Conservation (phyloP, 2,329 filamentous ascomycete genomes). For the Scorias spongiosa region DNA sequence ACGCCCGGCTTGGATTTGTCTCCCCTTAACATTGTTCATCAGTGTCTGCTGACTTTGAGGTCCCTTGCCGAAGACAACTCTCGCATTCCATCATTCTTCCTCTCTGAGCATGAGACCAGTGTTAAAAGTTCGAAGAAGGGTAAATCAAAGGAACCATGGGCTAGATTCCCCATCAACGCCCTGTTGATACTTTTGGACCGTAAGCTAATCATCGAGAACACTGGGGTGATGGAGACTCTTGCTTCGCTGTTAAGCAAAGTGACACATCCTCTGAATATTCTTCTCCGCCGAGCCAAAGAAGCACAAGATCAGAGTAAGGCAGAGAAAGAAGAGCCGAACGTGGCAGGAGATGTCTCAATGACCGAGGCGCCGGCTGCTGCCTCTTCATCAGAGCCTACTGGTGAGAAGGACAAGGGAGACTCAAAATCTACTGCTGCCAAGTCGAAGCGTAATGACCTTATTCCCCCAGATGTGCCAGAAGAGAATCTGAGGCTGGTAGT, state of each 20-base stretch:
- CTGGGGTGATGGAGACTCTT: constrained; percentile 88
- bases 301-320: constrained; percentile 25
- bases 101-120: constrained; percentile 82
- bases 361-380: constrained; percentile 8
- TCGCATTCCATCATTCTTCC: constrained; percentile 79
- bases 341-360: constrained; percentile 15
- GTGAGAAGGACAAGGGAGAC: constrained; percentile 23
- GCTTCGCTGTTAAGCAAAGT: constrained; percentile 77
- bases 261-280: constrained; percentile 66
- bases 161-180: constrained; percentile 84
- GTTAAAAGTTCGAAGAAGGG: constrained; percentile 64
- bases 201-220: constrained; percentile 92
- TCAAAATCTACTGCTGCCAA: constrained; percentile 24
- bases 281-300: constrained; percentile 73
- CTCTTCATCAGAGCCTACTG: constrained; percentile 5
- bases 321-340: constrained; percentile 13
- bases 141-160: constrained; percentile 69
- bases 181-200: constrained; percentile 77
- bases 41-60: constrained; percentile 74
- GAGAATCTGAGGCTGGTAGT: constrained; percentile 88
- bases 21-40: constrained; percentile 86
- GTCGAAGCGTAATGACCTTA: constrained; percentile 49
- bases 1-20: constrained; percentile 63
- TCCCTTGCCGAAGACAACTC: constrained; percentile 73
- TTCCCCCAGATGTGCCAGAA: constrained; percentile 72